A percentile compares a stretch with the other conserved stretches of the same genome.
phyloP scores from a whole-genome alignment of 192 early-diverging fungal genomes.

The Coemansia sp. region DNA sequence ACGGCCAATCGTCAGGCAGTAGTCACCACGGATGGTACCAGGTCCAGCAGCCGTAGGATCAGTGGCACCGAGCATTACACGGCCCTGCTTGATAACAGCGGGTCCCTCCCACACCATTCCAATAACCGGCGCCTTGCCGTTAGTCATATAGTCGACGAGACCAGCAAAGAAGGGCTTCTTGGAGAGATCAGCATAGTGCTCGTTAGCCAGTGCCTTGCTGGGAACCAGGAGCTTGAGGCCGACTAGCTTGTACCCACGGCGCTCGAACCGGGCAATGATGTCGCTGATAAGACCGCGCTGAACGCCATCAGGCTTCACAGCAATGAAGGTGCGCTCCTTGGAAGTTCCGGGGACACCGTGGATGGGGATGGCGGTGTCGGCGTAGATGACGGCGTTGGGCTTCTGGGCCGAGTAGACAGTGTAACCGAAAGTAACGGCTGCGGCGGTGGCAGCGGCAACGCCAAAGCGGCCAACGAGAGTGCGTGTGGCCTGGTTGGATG shows the following conservation, averaged over 20 bases:
- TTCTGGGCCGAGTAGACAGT: constrained; percentile 30
- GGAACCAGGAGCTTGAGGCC: constrained; percentile 79
- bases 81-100: constrained; percentile 87
- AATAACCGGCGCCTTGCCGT: constrained; percentile 83
- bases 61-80: constrained; percentile 89
- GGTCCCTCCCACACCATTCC: constrained; percentile 85
- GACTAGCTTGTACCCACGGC: constrained; percentile 89
- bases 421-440: constrained; percentile 36
- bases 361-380: constrained; percentile 51
- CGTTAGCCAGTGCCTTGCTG: constrained; percentile 68
- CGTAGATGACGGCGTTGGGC: constrained; percentile 20
- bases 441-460: constrained; percentile 37
- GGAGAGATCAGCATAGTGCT: constrained; percentile 88
- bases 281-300: constrained; percentile 88
- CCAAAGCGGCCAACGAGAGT: constrained; percentile 28
- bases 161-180: constrained; percentile 88
- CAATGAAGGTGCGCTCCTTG: constrained; percentile 77
- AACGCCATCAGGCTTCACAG: constrained; percentile 84
- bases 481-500: constrained; percentile 27
- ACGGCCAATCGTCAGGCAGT: constrained; percentile 75
- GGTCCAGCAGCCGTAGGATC: constrained; percentile 86
- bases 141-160: constrained; percentile 92
- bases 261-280: constrained; percentile 86
- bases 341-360: constrained; percentile 64
- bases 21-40: constrained; percentile 90